Evolutionary conservation across 176 grass and related monocot species (phyloP), one percentile per base, ranked within the genome.

Genomic region (Carex myosuroides): DNA sequence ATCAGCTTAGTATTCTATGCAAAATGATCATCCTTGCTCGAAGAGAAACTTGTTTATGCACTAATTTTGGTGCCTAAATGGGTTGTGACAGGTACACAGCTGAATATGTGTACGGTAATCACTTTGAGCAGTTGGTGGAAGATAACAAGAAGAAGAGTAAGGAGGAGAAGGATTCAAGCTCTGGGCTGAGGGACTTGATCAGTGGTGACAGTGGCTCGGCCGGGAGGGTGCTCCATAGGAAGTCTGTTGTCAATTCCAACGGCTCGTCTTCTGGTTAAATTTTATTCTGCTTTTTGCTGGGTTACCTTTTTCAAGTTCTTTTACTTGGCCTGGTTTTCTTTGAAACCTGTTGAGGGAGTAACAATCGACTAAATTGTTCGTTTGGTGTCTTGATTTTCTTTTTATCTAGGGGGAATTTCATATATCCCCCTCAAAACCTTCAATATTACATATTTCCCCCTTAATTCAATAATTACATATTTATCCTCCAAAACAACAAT

Each of bases 51-150:
- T 57, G 18, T 32, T 32, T 22, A 18, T 55, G 2, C 24, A 57
- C 26, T 78, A 9, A 78, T 56, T 57, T 17, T 0, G 24, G 14
- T 57, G 26, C 13, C 26, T 3, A 56, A 30, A 57, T 57, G 10
- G 42, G 7, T 64, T 64, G 26, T 48, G 33, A 16, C 81, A 83
- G 81, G 60, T 99, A 99, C 91, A 89, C 89, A 14, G 91, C 93
- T 1, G 93, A 99, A 86, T 99, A 99, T 26, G 89, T 99, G 30
- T 96, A 96, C 29, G 97, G 97, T 33, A 94, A 96, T 87, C 88
- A 99, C 93, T 92, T 96, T 63, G 93, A 99, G 73, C 88, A 81
- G 39, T 87, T 93, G n/a, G 64, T 69, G 7, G 90, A 65, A 2
- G 91, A 82, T 37, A 85, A 90, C 88, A 90, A 86, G 76, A 82